A percentile compares a stretch with the other conserved stretches of the same genome.
Conservation (phyloP, 768 basidiomycete species). For the Mrakia frigida region DNA sequence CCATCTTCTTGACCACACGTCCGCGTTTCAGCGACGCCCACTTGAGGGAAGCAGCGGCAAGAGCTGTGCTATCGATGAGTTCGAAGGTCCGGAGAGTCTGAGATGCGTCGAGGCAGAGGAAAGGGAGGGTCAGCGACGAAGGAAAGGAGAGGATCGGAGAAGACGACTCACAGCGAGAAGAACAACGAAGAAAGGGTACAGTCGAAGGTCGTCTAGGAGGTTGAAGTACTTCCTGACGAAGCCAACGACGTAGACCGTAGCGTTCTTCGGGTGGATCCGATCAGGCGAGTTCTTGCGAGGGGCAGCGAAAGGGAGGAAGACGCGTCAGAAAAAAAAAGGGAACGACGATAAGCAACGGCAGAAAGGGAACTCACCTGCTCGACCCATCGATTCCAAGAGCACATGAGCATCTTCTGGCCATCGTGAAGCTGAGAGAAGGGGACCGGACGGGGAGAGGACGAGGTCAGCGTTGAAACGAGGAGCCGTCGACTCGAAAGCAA, state of each 20-base stretch:
- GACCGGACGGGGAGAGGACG: too few species aligned
- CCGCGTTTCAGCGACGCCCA: background rate
- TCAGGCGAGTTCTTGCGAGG: background rate
- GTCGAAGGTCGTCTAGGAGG: background rate
- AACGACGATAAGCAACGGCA: background rate
- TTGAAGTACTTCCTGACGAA: background rate
- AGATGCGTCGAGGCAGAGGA: background rate
- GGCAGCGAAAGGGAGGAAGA: background rate
- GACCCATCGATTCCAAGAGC: slow-evolving; percentile 18
- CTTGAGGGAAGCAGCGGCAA: background rate
- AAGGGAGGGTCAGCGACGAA: background rate
- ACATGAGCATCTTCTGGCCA: slow-evolving; percentile 23
- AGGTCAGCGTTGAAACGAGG: background rate
- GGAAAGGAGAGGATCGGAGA: background rate
- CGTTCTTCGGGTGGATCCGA: background rate
- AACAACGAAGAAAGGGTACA: background rate
- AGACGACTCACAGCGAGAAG: background rate
- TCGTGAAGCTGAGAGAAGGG: slow-evolving; percentile 9
- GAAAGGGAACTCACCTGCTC: background rate
- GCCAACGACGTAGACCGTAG: background rate
- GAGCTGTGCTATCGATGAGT: background rate
- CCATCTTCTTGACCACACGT: background rate
- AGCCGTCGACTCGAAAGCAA: background rate
- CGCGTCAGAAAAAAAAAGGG: background rate
- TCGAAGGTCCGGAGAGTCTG: slow-evolving; percentile 8